Base-by-base conservation (phyloP, 2,329 filamentous ascomycete species). In the Fusarium avenaceum region DNA sequence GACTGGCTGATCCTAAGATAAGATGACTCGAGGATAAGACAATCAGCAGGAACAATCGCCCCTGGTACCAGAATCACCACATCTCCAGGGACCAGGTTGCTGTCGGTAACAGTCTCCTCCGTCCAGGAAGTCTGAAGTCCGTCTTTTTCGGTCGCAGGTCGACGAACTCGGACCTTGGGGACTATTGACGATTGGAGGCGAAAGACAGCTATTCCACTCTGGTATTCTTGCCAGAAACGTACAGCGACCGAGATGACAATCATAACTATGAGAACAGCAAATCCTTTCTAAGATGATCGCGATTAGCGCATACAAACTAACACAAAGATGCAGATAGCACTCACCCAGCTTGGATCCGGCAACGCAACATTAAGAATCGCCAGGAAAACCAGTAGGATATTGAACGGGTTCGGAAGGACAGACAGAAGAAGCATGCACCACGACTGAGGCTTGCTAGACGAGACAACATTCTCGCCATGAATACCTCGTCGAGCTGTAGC, bases 201-300 rank as follows among this genome's bases (percentile, higher is more conserved):
- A 14, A 55, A 55, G 3, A 55, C 28, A 0, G 52, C 52, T 0
- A 55, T 22, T 1, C 52, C 52, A 17, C 52, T 55, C 32, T 39
- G 52, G 24, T 50, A 55, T 6, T 55, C 52, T 13, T 55, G 52
- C 52, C 52, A 55, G 24, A 55, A 55, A 2, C 52, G 52, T 4
- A 55, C 52, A 5, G 19, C 52, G 15, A 38, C 32, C 0, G 52
- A 55, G 3, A 55, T 55, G 6, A 55, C 24, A 2, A 55, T 55
- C 52, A 55, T 55, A 19, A 55, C n/a, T 10, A 55, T 50, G 0
- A 55, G 52, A 14, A 55, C 24, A 17, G 44, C 52, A 22, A 55
- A 55, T 0, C 52, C 52, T 17, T 39, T 19, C 52, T 55, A 11
- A 22, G 7, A 19, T 19, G 3, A 28, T 8, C 17, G 6, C 15